phyloP scores from a whole-genome alignment of 345 rosid genomes.

The Arabidopsis suecica region DNA sequence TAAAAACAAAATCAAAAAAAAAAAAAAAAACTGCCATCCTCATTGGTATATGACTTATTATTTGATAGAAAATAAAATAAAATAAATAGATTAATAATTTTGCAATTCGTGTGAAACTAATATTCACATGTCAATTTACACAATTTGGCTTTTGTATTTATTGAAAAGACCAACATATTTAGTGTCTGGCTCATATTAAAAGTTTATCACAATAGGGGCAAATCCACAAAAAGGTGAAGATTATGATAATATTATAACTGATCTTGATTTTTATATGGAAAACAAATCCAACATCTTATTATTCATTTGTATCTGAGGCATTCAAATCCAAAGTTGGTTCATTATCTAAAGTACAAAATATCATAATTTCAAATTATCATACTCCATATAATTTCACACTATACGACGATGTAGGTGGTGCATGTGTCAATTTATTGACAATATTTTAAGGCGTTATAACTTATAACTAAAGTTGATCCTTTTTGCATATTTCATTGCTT shows the following conservation, averaged over 20 bases:
- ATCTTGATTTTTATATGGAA: neutral
- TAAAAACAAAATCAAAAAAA: neutral
- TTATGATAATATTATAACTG: slow-evolving; percentile 17
- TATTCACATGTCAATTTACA: slow-evolving; percentile 17
- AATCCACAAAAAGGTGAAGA: slow-evolving; percentile 9
- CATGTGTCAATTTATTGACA: neutral
- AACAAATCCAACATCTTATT: slow-evolving; percentile 19
- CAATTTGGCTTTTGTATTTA: slow-evolving; percentile 35
- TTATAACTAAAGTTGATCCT: neutral
- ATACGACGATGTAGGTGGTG: neutral
- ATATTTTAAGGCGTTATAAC: neutral
- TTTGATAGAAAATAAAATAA: neutral
- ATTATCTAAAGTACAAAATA: slow-evolving; percentile 28
- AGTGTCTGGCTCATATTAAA: slow-evolving; percentile 28
- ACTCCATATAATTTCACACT: neutral
- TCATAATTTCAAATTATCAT: neutral
- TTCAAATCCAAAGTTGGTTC: slow-evolving; percentile 43
- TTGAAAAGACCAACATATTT: slow-evolving; percentile 35
- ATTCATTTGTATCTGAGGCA: slow-evolving; percentile 11
- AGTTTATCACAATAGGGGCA: slow-evolving; percentile 22
- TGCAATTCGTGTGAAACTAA: slow-evolving; percentile 9
- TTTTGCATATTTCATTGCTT: neutral
- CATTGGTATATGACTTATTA: neutral
- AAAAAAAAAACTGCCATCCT: neutral
- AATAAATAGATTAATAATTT: neutral